A percentile compares a stretch with the other conserved stretches of the same genome.
phyloP scores from a whole-genome alignment of 805 yeast species.

The Kuraishia floccosa region DNA sequence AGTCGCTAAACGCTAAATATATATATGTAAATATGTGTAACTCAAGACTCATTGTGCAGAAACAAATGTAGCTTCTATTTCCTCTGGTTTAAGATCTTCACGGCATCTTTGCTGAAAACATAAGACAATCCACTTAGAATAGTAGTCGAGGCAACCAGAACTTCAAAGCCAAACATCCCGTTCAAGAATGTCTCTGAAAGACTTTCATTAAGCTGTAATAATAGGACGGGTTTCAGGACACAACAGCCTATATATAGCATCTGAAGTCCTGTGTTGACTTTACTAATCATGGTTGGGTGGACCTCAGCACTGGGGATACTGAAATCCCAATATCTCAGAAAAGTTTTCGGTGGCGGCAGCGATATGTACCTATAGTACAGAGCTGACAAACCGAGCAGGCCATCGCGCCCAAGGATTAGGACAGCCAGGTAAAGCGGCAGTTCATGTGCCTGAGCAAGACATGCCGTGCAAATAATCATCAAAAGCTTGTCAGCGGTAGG shows the following conservation, averaged over 20 bases:
- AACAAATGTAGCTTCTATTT: background rate
- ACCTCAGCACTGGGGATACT: conserved; percentile 76
- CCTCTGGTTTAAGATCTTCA: conserved; percentile 31
- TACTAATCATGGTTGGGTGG: conserved; percentile 77
- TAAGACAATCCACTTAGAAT: conserved; percentile 70
- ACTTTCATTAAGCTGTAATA: conserved; percentile 20
- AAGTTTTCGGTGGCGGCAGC: conserved; percentile 65
- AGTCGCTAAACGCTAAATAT: conserved; percentile 39
- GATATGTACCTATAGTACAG: conserved; percentile 62
- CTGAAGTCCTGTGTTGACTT: conserved; percentile 84
- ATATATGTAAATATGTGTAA: background rate
- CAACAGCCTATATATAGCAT: conserved; percentile 75
- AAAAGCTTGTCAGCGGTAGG: conserved; percentile 92
- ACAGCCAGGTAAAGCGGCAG: conserved; percentile 64
- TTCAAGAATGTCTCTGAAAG: conserved; percentile 11
- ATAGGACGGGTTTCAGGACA: conserved; percentile 41
- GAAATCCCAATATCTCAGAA: conserved; percentile 66
- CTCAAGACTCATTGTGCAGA: background rate
- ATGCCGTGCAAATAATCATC: conserved; percentile 76
- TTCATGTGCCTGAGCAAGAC: conserved; percentile 54
- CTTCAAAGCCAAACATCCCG: conserved; percentile 28
- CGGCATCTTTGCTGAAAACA: conserved; percentile 58
- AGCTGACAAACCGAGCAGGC: conserved; percentile 61
- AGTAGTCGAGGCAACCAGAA: conserved; percentile 60
- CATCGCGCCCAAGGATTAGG: conserved; percentile 77